These are phyloP conservation scores for Pyrenochaeta sp. DNA, from an alignment of 2,329 filamentous ascomycete genomes.

Conservation along the genomic window DNA sequence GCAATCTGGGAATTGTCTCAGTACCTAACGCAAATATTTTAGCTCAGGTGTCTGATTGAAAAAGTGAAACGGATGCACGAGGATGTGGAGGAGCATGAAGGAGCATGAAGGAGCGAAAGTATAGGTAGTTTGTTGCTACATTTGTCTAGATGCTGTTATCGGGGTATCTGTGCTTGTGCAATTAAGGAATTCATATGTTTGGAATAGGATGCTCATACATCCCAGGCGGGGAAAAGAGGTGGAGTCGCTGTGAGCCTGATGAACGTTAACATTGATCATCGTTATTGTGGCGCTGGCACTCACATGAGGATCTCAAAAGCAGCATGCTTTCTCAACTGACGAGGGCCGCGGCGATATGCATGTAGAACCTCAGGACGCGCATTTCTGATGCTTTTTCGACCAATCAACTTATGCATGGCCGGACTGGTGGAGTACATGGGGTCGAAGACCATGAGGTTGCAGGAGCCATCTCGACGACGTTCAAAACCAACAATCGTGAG, in stretches of 20 bases:
- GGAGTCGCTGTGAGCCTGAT: slow-evolving; percentile 46
- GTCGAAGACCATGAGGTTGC: slow-evolving; percentile 85
- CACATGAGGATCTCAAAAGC: slow-evolving; percentile 84
- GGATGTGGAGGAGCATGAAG: too few relatives aligned
- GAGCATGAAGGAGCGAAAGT: too few relatives aligned
- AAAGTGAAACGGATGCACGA: too few relatives aligned
- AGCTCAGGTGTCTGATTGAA: too few relatives aligned
- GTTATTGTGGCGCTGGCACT: slow-evolving; percentile 33
- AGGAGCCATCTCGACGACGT: slow-evolving; percentile 66
- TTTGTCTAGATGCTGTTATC: slow-evolving; percentile 14
- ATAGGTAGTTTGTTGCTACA: slow-evolving; percentile 8
- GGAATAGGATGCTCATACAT: slow-evolving; percentile 43
- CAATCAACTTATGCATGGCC: slow-evolving; percentile 66
- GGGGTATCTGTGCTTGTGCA: slow-evolving; percentile 25
- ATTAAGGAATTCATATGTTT: slow-evolving; percentile 4
- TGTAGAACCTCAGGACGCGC: slow-evolving; percentile 64
- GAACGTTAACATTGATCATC: slow-evolving; percentile 7
- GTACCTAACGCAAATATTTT: slow-evolving; percentile 39
- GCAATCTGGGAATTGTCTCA: slow-evolving; percentile 46
- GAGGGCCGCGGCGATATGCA: slow-evolving; percentile 73
- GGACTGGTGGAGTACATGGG: slow-evolving; percentile 78
- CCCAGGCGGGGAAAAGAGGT: slow-evolving; percentile 50
- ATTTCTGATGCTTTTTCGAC: slow-evolving; percentile 56
- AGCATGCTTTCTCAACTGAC: slow-evolving; percentile 72
- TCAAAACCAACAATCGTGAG: slow-evolving; percentile 90